These are phyloP conservation scores for Hapsidospora chrysogenum DNA, from an alignment of 495 filamentous ascomycete species.

Conservation along the genomic window DNA sequence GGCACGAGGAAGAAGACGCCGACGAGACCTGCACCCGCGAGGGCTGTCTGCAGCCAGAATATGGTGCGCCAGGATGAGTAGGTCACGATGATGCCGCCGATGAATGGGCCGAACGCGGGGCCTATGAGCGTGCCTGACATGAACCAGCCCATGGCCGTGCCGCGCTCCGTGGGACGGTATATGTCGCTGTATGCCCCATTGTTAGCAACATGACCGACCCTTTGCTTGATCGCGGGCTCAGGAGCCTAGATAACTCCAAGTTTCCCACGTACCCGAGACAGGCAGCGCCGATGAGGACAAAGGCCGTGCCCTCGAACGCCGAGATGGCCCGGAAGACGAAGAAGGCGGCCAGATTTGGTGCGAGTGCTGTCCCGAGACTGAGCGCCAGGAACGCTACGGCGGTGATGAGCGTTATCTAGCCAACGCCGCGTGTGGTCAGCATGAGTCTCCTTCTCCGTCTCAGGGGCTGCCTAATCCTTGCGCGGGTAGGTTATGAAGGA, in stretches of 20 bases:
- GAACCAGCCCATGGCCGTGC: constrained; percentile 54
- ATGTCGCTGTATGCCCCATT: constrained; percentile 28
- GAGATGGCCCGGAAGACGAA: constrained; percentile 55
- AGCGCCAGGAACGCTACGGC: constrained; percentile 43
- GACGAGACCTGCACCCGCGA: constrained; percentile 38
- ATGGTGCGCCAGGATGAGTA: constrained; percentile 51
- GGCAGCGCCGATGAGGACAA: constrained; percentile 46
- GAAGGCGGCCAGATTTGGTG: constrained; percentile 48
- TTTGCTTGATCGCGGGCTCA: background rate
- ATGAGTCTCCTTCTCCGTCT: no score
- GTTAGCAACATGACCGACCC: background rate
- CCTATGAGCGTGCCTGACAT: constrained; percentile 52
- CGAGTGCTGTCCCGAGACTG: constrained; percentile 47
- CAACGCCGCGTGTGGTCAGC: background rate
- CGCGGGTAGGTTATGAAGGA: no score
- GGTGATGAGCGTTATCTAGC: constrained; percentile 18
- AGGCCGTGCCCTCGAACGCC: constrained; percentile 56
- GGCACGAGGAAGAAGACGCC: constrained; percentile 49
- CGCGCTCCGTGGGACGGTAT: constrained; percentile 46
- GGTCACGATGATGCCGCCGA: constrained; percentile 53
- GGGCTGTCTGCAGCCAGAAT: constrained; percentile 55
- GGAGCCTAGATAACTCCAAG: constrained; percentile 1
- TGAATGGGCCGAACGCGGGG: constrained; percentile 52
- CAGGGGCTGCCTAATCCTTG: no score
- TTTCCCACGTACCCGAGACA: constrained; percentile 31